Base-by-base conservation (phyloP, 331 rosid genomes). In the Acacia concinna region DNA sequence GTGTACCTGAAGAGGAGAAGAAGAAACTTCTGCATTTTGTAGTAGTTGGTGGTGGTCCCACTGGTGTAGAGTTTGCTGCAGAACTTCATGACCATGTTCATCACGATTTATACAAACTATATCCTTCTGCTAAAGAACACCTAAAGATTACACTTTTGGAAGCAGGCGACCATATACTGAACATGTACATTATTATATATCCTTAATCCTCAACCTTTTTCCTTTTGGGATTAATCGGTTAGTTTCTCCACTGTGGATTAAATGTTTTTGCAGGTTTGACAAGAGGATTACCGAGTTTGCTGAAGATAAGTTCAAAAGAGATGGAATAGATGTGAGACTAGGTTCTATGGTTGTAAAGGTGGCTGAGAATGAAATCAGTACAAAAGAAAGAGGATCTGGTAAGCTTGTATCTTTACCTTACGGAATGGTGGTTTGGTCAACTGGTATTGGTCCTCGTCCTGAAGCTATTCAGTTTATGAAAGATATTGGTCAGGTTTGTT, bases 1-100 rank as follows among this genome's bases (percentile, higher is more conserved):
- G 79, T 77, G 68, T 92, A 65, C 71, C 87, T 49, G 97, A 83
- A 78, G 97, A 95, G 69, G 99, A 95, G 87, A 88, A 89, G 84
- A 89, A 82, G 85, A 91, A 80, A 72, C 99, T 95, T 83, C 94
- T 86, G 1, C 78, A 91, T 84, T 95, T 95, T 83, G 96, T 95
- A 34, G 32, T 95, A 56, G 99, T 95, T 78, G 99, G 99, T 78
- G 99, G 99, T 49, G 99, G 99, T 84, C 99, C 99, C 47, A 92
- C 99, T 68, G 99, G 99, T 49, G 88, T 95, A 44, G 99, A 95
- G 85, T 95, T 95, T 89, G 90, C 99, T 78, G 99, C 97, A 64
- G 97, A 90, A 84, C 87, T 95, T 78, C 87, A 95, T 78, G 99
- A 95, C 75, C 90, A 78, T 71, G 79, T 93, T 12, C 86, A 80